Evolutionary conservation across 192 early-diverging fungal genomes (phyloP).

Genomic region (Lobulomyces angularis): DNA sequence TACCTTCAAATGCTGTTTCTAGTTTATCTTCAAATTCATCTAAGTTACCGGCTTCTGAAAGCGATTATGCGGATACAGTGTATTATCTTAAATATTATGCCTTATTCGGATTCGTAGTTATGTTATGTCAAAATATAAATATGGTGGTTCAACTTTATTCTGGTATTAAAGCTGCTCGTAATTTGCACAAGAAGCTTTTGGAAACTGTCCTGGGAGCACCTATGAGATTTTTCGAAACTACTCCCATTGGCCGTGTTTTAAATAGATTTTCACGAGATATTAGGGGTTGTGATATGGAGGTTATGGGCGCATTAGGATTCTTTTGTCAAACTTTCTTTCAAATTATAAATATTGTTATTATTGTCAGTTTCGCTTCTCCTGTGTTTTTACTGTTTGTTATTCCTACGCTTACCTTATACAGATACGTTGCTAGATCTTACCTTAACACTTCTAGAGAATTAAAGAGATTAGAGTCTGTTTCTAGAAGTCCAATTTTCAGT

Average conservation of each 20-base stretch:
- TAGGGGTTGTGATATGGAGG: too few relatives aligned
- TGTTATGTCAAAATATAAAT: slow-evolving; percentile 10
- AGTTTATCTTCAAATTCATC: neutral
- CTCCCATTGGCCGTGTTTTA: slow-evolving; percentile 32
- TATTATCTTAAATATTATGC: slow-evolving; percentile 23
- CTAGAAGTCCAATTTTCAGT: slow-evolving; percentile 30
- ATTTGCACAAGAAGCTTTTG: slow-evolving; percentile 20
- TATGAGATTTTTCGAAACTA: slow-evolving; percentile 33
- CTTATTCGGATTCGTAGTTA: slow-evolving; percentile 12
- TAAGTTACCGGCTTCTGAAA: slow-evolving; percentile 1
- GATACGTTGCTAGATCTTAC: slow-evolving; percentile 57
- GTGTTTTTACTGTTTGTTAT: slow-evolving; percentile 6
- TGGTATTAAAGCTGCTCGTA: slow-evolving; percentile 13
- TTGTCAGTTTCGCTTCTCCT: slow-evolving; percentile 10
- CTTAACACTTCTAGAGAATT: slow-evolving; percentile 71
- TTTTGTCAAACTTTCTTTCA: slow-evolving; percentile 12
- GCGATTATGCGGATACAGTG: neutral
- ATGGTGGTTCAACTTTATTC: slow-evolving; percentile 6
- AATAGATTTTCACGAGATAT: slow-evolving; percentile 86
- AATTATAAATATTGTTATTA: slow-evolving; percentile 3
- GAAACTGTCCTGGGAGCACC: slow-evolving; percentile 22
- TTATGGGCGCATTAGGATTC: slow-evolving; percentile 11
- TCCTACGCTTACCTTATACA: slow-evolving; percentile 37
- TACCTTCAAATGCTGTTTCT: neutral
- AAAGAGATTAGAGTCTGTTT: slow-evolving; percentile 69